Percentiles rank a stretch among this genome's conserved stretches.
Conservation (phyloP, 1,139 yeast genomes). For the Hemisphaericaspora subhashii region DNA sequence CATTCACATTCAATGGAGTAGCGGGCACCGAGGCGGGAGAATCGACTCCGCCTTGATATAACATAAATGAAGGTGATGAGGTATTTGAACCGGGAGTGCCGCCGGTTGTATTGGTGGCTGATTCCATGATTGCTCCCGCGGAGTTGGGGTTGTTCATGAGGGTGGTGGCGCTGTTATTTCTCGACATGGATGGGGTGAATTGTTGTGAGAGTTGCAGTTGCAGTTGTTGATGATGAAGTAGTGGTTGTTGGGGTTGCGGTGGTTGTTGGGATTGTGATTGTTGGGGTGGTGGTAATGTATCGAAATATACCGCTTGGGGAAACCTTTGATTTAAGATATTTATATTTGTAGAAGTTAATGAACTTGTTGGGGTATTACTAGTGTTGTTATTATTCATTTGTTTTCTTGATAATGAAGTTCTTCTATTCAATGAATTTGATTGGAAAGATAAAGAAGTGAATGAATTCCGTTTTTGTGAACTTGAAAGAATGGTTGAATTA, state of each 20-base stretch:
- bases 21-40: slow-evolving; percentile 15
- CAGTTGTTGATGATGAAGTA: slow-evolving; percentile 9
- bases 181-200: slow-evolving; percentile 11
- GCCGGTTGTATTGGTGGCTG: slow-evolving; percentile 1
- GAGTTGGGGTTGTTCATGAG: slow-evolving; percentile 10
- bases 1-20: slow-evolving; percentile 22
- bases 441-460: slow-evolving; percentile 20
- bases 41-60: slow-evolving; percentile 8
- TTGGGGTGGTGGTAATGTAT: slow-evolving; percentile 16
- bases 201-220: slow-evolving; percentile 8
- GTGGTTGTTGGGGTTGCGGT: slow-evolving; percentile 8
- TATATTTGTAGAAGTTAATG: slow-evolving; percentile 31
- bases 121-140: slow-evolving; percentile 4
- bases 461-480: slow-evolving; percentile 16
- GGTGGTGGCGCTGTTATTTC: slow-evolving; percentile 15
- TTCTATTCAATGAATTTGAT: slow-evolving; percentile 21
- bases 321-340: slow-evolving; percentile 29
- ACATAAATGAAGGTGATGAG: slow-evolving; percentile 20
- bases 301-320: slow-evolving; percentile 28
- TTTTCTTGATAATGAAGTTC: slow-evolving; percentile 16
- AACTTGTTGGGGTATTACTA: slow-evolving; percentile 14
- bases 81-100: slow-evolving; percentile 27
- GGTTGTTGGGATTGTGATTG: slow-evolving; percentile 8
- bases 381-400: slow-evolving; percentile 12
- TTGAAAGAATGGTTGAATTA: slow-evolving; percentile 15